These are phyloP conservation scores for Fusarium fujikuroi DNA, from an alignment of 2,329 filamentous ascomycete genomes.

Conservation along the genomic window DNA sequence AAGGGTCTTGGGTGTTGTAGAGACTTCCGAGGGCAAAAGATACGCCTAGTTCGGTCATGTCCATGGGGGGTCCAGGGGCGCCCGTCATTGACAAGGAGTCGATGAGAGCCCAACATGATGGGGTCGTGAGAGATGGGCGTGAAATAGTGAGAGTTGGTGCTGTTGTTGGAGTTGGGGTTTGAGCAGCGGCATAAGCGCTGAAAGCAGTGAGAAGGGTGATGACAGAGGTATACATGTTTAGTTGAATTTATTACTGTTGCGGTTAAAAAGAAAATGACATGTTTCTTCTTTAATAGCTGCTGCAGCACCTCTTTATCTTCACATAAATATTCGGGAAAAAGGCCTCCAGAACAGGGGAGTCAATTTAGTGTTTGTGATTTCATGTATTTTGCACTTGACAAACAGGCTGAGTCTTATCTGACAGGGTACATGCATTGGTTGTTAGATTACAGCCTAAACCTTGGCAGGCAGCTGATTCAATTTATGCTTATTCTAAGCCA, in stretches of 20 bases:
- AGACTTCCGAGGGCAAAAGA: conserved; percentile 7
- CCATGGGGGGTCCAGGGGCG: background rate
- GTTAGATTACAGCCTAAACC: background rate
- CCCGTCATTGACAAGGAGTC: background rate
- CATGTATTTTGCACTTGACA: background rate
- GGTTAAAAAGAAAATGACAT: background rate
- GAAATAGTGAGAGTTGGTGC: background rate
- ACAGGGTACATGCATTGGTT: background rate
- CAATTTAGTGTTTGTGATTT: background rate
- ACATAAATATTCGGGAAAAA: accelerated
- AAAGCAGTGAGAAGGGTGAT: background rate
- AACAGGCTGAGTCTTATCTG: background rate
- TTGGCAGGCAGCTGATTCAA: background rate
- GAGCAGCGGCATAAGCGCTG: background rate
- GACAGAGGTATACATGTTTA: background rate
- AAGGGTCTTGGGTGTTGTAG: background rate
- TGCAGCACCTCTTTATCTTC: background rate
- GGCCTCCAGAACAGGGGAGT: background rate
- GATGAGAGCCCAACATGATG: background rate
- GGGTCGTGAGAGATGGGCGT: background rate
- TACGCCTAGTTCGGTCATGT: background rate
- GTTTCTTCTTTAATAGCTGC: too few species aligned
- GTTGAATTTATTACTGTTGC: background rate
- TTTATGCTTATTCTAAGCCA: background rate
- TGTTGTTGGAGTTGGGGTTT: background rate